Base-by-base conservation (phyloP, 306 rosid genomes). In the Begonia loranthoides region DNA sequence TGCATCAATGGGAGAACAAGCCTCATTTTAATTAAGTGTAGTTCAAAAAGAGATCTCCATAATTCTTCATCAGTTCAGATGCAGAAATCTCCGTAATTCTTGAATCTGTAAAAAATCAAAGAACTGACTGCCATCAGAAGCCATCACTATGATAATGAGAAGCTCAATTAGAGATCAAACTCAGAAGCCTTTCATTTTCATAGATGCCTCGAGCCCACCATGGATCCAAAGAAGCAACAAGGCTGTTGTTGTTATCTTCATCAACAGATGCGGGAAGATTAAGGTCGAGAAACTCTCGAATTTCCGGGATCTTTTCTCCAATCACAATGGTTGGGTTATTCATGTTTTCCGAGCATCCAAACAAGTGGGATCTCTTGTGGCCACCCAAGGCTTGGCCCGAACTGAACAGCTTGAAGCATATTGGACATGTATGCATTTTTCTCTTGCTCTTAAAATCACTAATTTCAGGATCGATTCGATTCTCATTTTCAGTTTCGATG, bases 361-460 rank as follows among this genome's bases (percentile, higher is more conserved):
- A 56, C 67, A 75, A 45, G 63, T 89, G 97, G 59, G 95, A 89
- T 67, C 97, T 82, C 66, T 89, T 89, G 58, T 89, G 97, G 17
- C 97, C 97, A 41, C 97, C 97, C 61, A 89, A 77, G 10, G 97
- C 97, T 59, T 89, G 97, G 10, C 97, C 97, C 28, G 95, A 82
- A 21, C 72, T 41, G 19, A 89, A 89, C 52, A 72, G 75, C 67
- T 72, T 82, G 12, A 63, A 17, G 72, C 97, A 89, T 75, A 84
- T 79, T 62, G 90, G 76, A 46, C 97, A 89, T 50, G 73, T 70
- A 13, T 89, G 84, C 13, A 64, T 78, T 55, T 66, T 84, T 47
- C 17, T 77, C 74, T 71, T 68, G 51, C 51, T 80, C 75, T 63
- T 70, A 15, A 66, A 53, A 41, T 48, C 62, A 33, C 15, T 36